These are phyloP conservation scores for Bipolaris bicolor DNA, from an alignment of 2,329 filamentous ascomycete genomes.

Conservation along the genomic window DNA sequence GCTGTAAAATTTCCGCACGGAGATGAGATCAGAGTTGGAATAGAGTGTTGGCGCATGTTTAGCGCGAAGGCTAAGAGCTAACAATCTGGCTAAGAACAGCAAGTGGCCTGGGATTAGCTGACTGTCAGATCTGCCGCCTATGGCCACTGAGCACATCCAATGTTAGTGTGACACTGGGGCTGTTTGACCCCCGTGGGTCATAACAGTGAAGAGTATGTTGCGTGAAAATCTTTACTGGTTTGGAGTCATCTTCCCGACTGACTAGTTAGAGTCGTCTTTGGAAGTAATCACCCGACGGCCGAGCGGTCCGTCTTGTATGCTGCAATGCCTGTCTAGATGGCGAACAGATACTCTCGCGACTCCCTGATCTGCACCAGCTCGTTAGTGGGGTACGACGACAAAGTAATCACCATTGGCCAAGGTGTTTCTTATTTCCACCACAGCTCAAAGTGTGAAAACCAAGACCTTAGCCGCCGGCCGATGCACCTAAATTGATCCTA, in stretches of 20 bases:
- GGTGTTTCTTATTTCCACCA: background rate
- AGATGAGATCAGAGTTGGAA: conserved; percentile 38
- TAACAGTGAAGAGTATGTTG: conserved; percentile 19
- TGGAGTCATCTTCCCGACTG: conserved; percentile 19
- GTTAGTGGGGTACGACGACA: background rate
- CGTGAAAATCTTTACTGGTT: conserved; percentile 37
- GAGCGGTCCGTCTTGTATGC: conserved; percentile 36
- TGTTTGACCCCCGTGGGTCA: conserved; percentile 15
- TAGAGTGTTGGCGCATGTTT: conserved; percentile 40
- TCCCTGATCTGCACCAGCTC: background rate
- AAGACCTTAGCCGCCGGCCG: background rate
- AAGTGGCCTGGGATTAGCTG: conserved; percentile 16
- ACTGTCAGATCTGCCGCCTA: conserved; percentile 24
- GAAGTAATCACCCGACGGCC: conserved; percentile 38
- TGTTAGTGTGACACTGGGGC: conserved; percentile 7
- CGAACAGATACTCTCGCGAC: background rate
- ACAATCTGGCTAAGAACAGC: conserved; percentile 18
- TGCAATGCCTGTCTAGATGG: conserved; percentile 3
- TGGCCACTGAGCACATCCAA: conserved; percentile 25
- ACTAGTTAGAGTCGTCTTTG: conserved; percentile 22
- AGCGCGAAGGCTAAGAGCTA: conserved; percentile 29
- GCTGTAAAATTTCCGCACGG: conserved; percentile 24
- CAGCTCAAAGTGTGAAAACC: background rate
- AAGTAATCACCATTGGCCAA: background rate
- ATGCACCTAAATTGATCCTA: background rate